A percentile compares a stretch with the other conserved stretches of the same genome.
Evolutionary conservation across 305 asterid species (phyloP).

Genomic region (Stenogyne calaminthoides): DNA sequence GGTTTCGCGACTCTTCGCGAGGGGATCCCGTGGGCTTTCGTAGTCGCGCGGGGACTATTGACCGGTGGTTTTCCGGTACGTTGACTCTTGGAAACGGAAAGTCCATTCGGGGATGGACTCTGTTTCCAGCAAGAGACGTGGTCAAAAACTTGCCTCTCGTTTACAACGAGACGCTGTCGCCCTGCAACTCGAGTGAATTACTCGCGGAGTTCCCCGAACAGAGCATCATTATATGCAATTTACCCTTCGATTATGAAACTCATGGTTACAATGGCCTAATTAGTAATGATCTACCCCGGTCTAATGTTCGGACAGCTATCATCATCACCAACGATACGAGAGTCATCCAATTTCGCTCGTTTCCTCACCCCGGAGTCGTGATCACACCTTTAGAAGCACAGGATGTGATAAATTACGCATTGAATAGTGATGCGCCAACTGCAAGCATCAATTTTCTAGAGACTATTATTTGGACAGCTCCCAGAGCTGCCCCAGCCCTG

Average conservation of each 20-base stretch:
- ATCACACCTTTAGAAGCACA: conserved; percentile 39
- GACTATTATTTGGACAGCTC: conserved; percentile 47
- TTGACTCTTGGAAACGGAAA: conserved; percentile 46
- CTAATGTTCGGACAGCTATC: conserved; percentile 45
- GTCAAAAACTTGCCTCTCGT: conserved; percentile 33
- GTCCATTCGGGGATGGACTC: conserved; percentile 49
- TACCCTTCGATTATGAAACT: background rate
- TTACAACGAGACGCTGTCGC: conserved; percentile 45
- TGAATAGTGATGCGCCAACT: conserved; percentile 21
- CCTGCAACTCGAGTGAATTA: conserved; percentile 43
- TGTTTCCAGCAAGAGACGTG: conserved; percentile 49
- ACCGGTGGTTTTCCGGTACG: conserved; percentile 48
- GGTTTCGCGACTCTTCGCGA: conserved; percentile 40
- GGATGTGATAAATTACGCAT: conserved; percentile 31
- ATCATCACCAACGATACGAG: conserved; percentile 38
- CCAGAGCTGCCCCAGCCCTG: conserved; percentile 57
- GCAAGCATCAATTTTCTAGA: conserved; percentile 55
- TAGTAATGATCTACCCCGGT: conserved; percentile 26
- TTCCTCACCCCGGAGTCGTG: conserved; percentile 50
- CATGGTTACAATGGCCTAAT: conserved; percentile 14
- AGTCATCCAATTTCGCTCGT: conserved; percentile 10
- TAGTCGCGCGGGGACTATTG: conserved; percentile 57
- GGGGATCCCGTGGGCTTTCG: conserved; percentile 65
- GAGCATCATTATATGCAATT: background rate
- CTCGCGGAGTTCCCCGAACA: conserved; percentile 34